Conservation (phyloP, 2,329 filamentous ascomycete genomes). For the Colletotrichum magnum region DNA sequence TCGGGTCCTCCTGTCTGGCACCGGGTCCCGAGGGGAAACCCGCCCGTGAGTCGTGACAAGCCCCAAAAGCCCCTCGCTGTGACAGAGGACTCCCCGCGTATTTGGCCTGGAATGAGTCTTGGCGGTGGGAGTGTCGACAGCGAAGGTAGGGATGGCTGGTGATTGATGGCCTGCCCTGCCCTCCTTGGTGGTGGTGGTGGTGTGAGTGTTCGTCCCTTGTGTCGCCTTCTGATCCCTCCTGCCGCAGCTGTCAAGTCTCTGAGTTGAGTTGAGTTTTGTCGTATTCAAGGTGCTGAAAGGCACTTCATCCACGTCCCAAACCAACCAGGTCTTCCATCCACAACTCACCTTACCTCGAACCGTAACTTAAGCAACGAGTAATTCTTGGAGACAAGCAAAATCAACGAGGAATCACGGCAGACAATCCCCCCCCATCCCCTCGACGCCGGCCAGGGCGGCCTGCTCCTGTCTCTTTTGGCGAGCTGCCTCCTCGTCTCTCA, state of each 20-base stretch:
- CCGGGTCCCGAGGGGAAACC: not conserved
- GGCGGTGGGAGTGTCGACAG: constrained; percentile 7
- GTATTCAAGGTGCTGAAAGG: too few relatives aligned
- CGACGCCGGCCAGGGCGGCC: not conserved
- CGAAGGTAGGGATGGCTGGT: constrained; percentile 33
- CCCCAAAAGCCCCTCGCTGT: constrained; percentile 14
- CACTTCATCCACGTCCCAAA: too few relatives aligned
- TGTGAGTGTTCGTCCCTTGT: not conserved
- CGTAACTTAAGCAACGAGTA: not conserved
- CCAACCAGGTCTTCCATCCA: not conserved
- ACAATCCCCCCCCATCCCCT: not conserved
- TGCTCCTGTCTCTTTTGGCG: constrained; percentile 10
- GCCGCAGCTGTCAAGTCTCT: too few relatives aligned
- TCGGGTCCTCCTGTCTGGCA: not conserved
- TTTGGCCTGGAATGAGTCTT: constrained; percentile 31
- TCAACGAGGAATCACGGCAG: too few relatives aligned
- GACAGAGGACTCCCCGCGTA: constrained; percentile 19
- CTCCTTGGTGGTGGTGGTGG: not conserved
- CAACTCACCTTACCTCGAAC: not conserved
- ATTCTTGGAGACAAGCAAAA: too few relatives aligned
- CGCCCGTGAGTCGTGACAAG: constrained; percentile 25
- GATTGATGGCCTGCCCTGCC: not conserved
- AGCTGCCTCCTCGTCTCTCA: constrained; percentile 24
- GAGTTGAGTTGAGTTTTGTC: too few relatives aligned
- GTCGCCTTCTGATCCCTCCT: too few relatives aligned